Evolutionary conservation across 129 eudicot genomes (phyloP), one percentile per base, ranked within the genome.

Genomic region (Pulicaria dysenterica): DNA sequence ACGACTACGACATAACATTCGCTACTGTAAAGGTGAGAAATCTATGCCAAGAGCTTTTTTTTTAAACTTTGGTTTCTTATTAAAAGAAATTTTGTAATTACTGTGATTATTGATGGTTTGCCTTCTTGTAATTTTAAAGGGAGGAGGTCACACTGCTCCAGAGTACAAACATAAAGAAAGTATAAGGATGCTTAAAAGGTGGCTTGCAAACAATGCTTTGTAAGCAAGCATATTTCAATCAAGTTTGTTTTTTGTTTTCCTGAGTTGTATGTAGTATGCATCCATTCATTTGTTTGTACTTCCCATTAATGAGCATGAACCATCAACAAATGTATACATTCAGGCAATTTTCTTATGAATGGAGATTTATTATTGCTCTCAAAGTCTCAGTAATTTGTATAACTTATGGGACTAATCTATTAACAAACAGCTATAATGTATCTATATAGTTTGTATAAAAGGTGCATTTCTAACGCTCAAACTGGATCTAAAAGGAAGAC

Each of bases 101-200:
- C 16, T 5, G 7, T 66, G 41, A 13, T 46, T 37, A 8, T 47
- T 43, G 66, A 70, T 56, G 13, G 4, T 38, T 38, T 57, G 15
- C 41, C n/a, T 15, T 46, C 39, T 59, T 37, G 39, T 34, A 34
- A 15, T 15, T 5, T 37, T 14, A 14, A 44, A 76, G 80, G 80
- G 80, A 67, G 74, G 67, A 38, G 80, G 80, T 76, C 80, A 76
- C 31, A 76, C 60, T 14, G 80, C 80, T 67, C 56, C 65, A 15
- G 72, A 55, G 41, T 64, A 64, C 56, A 75, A 75, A 11, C 69
- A 63, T 43, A 57, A 56, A 57, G 80, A 76, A 67, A 34, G 68
- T 76, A 34, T 46, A 17, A 73, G 36, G 59, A 66, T 76, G 80
- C 2, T 76, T 56, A 61, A 34, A 19, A 67, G 80, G 49, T 76